Evolutionary conservation across 2,329 filamentous ascomycete genomes (phyloP), one percentile per base, ranked within the genome.

Genomic region (Penicillium frequentans): DNA sequence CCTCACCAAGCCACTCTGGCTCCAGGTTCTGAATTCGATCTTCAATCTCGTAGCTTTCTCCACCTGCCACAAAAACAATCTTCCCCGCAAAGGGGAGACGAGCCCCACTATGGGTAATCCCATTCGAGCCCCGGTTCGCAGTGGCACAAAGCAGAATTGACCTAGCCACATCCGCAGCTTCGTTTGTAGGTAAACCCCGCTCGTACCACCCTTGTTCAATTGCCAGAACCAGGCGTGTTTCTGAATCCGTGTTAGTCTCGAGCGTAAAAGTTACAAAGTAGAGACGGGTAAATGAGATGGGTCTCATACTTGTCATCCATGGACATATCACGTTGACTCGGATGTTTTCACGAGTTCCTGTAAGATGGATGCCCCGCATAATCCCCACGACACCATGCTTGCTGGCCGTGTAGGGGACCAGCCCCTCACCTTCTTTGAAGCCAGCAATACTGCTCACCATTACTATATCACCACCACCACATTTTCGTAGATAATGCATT

Each of bases 1-100:
- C 76, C 57, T 76, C 65, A 2, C 79, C 67, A 48, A 69, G 54
- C 67, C 67, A 69, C 5, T 21, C 16, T 2, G 64, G 63, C 44
- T 67, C 63, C 37, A 67, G 46, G 3, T 45, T 52, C n/a, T 62
- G 58, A 4, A 69, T 45, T 8, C 45, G 46, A 35, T 68, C 66
- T 52, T 69, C 67, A 23, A 69, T 62, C 11, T 68, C 67, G 42
- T 63, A 64, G 23, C 63, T 62, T 52, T 68, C 52, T 10, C 65
- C 62, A 13, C 67, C 67, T 1, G 58, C 56, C 8, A 68, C 58
- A 52, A 59, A 68, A 11, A 69, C 43, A 42, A 65, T 61, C 51
- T 67, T 65, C 3, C 67, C 67, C 5, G 63, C 57, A 47, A 67
- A 66, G 0, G 62, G 64, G 13, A 64, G 49, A 26, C 35, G 39